Percentiles rank a stretch among this genome's conserved stretches.
Conservation (phyloP, 371 early-diverging fungal species). For the Lichtheimia ornata region DNA sequence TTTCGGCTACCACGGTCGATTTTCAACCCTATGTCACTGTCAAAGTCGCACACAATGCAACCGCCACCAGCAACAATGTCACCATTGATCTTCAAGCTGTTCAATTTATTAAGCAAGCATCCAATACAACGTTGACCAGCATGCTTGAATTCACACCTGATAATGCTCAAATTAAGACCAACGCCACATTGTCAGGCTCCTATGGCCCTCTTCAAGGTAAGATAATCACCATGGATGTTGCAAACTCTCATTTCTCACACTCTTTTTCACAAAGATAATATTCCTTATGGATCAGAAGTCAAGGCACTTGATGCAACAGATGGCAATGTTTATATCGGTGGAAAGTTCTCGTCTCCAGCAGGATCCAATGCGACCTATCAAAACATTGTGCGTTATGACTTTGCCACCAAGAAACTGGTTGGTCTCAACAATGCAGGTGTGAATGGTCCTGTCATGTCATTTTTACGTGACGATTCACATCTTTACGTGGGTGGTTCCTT, state of each 20-base stretch:
- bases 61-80: constrained; percentile 18
- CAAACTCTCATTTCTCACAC: neutral
- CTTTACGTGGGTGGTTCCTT: constrained; percentile 45
- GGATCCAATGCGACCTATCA: constrained; percentile 19
- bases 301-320: constrained; percentile 33
- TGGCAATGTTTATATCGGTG: constrained; percentile 35
- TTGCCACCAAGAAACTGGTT: constrained; percentile 13
- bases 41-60: constrained; percentile 29
- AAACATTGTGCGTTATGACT: constrained; percentile 32
- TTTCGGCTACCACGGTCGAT: constrained; percentile 37
- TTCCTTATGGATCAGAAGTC: constrained; percentile 45
- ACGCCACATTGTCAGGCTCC: constrained; percentile 5
- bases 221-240: neutral
- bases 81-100: constrained; percentile 52
- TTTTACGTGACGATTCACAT: constrained; percentile 17
- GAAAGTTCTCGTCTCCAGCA: constrained; percentile 28
- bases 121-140: constrained; percentile 28
- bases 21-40: constrained; percentile 55
- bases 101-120: constrained; percentile 55
- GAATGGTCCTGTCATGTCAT: constrained; percentile 27
- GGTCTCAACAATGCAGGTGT: constrained; percentile 23
- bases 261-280: constrained; percentile 23
- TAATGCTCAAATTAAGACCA: constrained; percentile 5
- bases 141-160: constrained; percentile 31
- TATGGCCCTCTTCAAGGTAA: constrained; percentile 16